These are phyloP conservation scores for Didymella exigua DNA, from an alignment of 2,329 filamentous ascomycete genomes.

Conservation along the genomic window DNA sequence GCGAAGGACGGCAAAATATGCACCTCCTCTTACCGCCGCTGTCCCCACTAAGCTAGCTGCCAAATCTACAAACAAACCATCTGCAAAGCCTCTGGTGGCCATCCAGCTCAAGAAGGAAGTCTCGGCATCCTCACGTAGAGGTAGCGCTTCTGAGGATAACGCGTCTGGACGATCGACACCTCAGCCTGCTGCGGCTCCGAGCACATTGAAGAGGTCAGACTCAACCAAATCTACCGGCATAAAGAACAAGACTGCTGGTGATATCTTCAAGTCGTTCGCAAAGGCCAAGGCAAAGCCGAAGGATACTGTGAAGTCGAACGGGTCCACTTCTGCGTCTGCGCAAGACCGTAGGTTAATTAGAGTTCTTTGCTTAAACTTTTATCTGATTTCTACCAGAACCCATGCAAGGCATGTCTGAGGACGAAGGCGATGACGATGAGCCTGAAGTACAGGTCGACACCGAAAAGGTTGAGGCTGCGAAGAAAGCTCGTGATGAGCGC, in stretches of 20 bases:
- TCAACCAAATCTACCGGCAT: conserved; percentile 57
- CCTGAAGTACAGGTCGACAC: conserved; percentile 39
- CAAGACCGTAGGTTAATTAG: conserved; percentile 55
- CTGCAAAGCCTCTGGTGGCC: conserved; percentile 26
- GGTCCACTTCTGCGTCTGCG: conserved; percentile 47
- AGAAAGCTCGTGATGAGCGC: conserved; percentile 63
- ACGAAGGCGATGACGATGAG: conserved; percentile 44
- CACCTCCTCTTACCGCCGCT: conserved; percentile 42
- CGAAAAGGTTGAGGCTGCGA: conserved; percentile 42
- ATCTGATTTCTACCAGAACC: conserved; percentile 48
- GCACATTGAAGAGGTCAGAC: conserved; percentile 41
- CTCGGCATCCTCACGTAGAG: conserved; percentile 23
- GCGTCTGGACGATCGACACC: conserved; percentile 44
- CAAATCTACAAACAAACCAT: conserved; percentile 24
- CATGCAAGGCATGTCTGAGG: conserved; percentile 61
- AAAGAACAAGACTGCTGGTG: conserved; percentile 60
- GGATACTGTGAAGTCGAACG: conserved; percentile 50
- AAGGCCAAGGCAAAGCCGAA: conserved; percentile 66
- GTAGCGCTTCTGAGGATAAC: conserved; percentile 42
- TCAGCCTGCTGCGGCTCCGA: conserved; percentile 29
- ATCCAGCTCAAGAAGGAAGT: conserved; percentile 29
- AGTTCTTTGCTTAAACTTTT: background rate
- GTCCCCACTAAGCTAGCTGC: conserved; percentile 19
- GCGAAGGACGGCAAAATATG: conserved; percentile 51
- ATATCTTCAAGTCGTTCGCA: conserved; percentile 81